phyloP scores from a whole-genome alignment of 2,329 filamentous ascomycete genomes.

The Mycosphaerella arachidis region DNA sequence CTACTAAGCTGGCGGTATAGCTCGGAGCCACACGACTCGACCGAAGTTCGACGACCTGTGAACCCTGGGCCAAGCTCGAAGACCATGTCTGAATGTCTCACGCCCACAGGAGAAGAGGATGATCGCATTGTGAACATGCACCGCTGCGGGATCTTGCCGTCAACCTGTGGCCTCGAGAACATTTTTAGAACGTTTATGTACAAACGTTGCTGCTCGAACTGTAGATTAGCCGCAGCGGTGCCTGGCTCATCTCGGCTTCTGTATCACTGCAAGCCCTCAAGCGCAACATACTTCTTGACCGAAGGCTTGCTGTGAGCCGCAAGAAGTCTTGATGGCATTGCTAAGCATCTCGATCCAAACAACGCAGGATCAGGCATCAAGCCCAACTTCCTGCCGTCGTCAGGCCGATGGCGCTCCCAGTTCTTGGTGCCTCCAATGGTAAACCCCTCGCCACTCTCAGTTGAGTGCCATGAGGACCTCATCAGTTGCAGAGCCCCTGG shows the following conservation, averaged over 20 bases:
- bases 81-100: background rate
- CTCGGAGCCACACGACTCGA: constrained; percentile 4
- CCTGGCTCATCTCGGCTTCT: constrained; percentile 9
- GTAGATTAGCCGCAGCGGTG: background rate
- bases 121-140: background rate
- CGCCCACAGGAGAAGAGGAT: background rate
- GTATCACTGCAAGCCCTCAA: background rate
- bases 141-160: background rate
- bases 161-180: background rate
- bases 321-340: background rate
- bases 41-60: background rate
- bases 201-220: constrained; percentile 2
- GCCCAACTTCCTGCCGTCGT: too few relatives aligned
- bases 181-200: background rate
- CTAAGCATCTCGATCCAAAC: too few relatives aligned
- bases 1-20: background rate
- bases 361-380: too few relatives aligned
- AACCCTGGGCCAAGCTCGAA: background rate
- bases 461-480: background rate
- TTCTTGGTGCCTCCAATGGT: too few relatives aligned
- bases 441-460: too few relatives aligned
- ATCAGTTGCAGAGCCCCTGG: background rate
- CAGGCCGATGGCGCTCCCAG: too few relatives aligned
- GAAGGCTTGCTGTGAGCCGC: background rate
- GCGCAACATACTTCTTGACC: background rate